Percentiles rank a stretch among this genome's conserved stretches.
Evolutionary conservation across 2,329 filamentous ascomycete species (phyloP).

Genomic region (Pestalotiopsis sp.): DNA sequence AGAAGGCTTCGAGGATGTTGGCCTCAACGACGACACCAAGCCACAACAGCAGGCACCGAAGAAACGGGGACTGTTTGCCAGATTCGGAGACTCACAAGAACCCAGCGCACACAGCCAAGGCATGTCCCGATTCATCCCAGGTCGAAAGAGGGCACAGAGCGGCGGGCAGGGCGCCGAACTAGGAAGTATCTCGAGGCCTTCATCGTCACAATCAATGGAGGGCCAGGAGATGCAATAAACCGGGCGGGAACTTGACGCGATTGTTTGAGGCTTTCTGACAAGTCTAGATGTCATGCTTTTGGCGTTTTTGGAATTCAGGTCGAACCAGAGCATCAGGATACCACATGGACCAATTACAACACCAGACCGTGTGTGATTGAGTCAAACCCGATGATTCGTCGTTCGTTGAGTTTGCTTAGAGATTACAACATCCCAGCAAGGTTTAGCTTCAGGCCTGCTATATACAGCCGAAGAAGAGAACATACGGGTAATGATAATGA

Average conservation of each 20-base stretch:
- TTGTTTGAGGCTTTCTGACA: background rate
- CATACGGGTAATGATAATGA: conserved; percentile 14
- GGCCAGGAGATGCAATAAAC: conserved; percentile 29
- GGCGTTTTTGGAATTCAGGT: background rate
- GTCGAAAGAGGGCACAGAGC: conserved; percentile 36
- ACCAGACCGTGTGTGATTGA: background rate
- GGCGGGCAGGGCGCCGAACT: conserved; percentile 31
- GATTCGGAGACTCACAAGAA: conserved; percentile 66
- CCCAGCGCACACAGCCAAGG: conserved; percentile 24
- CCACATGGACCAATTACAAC: background rate
- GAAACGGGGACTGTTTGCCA: conserved; percentile 79
- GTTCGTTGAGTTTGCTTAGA: background rate
- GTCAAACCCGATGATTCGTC: background rate
- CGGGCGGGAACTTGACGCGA: background rate
- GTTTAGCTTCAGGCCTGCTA: background rate
- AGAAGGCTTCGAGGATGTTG: conserved; percentile 88
- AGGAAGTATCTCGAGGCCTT: conserved; percentile 32
- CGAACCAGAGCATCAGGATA: background rate
- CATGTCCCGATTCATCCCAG: conserved; percentile 36
- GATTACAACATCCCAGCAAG: background rate
- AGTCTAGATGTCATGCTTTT: background rate
- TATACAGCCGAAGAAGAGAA: background rate
- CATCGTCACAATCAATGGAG: conserved; percentile 28
- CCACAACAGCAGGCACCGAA: conserved; percentile 50
- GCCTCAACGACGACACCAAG: conserved; percentile 75